Conservation (phyloP, 176 grass and related monocot genomes). For the Metroxylon sagu region DNA sequence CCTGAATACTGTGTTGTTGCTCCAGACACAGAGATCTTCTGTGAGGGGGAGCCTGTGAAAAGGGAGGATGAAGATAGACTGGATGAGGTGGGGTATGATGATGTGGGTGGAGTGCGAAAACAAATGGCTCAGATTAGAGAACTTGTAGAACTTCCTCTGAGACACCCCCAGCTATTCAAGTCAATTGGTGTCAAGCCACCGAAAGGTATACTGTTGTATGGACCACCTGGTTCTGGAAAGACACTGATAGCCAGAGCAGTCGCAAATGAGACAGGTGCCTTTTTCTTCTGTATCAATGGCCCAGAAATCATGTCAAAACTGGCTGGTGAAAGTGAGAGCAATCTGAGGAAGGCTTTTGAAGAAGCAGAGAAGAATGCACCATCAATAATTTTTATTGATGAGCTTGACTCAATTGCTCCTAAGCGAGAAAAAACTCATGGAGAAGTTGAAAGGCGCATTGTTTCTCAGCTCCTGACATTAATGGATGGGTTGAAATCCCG, state of each 20-base stretch:
- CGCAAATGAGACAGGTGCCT: constrained; percentile 82
- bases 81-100: constrained; percentile 83
- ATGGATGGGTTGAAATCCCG: constrained; percentile 81
- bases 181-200: constrained; percentile 81
- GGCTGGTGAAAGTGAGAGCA: constrained; percentile 77
- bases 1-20: constrained; percentile 74
- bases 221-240: constrained; percentile 78
- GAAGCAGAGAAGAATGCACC: constrained; percentile 88
- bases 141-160: constrained; percentile 69
- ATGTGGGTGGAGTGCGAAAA: constrained; percentile 76
- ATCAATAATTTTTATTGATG: constrained; percentile 85
- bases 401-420: constrained; percentile 79
- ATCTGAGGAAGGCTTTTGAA: constrained; percentile 80
- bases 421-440: constrained; percentile 82
- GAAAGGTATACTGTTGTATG: constrained; percentile 61
- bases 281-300: constrained; percentile 81
- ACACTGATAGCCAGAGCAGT: constrained; percentile 72
- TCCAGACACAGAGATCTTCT: constrained; percentile 76
- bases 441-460: constrained; percentile 73
- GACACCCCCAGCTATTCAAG: constrained; percentile 77
- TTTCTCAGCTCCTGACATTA: constrained; percentile 71
- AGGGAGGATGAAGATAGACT: constrained; percentile 79
- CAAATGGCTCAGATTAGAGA: constrained; percentile 88
- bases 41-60: constrained; percentile 67
- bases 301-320: constrained; percentile 84